Conservation (phyloP, 2,329 filamentous ascomycete genomes). For the Colletotrichum viniferum region DNA sequence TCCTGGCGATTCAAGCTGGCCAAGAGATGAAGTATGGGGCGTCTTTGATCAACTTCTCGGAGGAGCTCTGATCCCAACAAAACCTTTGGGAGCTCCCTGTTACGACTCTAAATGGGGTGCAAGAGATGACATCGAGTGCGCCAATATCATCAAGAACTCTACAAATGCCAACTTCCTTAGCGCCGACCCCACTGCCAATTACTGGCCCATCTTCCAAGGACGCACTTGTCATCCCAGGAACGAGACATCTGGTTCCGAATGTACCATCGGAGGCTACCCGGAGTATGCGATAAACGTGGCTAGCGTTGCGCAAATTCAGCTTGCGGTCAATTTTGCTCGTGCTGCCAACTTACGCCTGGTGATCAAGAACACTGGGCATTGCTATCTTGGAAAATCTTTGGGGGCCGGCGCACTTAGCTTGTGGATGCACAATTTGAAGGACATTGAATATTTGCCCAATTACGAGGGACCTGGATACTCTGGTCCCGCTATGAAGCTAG, state of each 20-base stretch:
- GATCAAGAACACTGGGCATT: conserved; percentile 44
- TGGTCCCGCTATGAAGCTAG: background rate
- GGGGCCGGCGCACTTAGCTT: background rate
- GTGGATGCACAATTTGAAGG: background rate
- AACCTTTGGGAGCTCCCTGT: background rate
- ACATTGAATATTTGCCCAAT: background rate
- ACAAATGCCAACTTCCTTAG: background rate
- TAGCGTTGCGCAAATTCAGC: conserved; percentile 31
- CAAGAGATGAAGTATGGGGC: background rate
- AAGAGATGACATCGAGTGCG: background rate
- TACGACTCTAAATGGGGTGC: background rate
- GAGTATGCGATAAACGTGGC: background rate
- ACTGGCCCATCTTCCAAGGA: background rate
- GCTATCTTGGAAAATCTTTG: background rate
- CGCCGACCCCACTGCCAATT: background rate
- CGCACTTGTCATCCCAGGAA: background rate
- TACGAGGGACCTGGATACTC: background rate
- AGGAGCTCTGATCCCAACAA: background rate
- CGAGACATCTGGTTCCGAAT: background rate
- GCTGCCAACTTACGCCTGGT: conserved; percentile 44
- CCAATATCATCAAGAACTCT: background rate
- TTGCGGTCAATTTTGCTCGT: conserved; percentile 43
- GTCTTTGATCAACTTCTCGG: background rate
- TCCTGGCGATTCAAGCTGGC: background rate
- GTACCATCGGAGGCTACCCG: background rate